phyloP scores from a whole-genome alignment of 2,329 filamentous ascomycete species.

The Phyllosticta citrichinensis region DNA sequence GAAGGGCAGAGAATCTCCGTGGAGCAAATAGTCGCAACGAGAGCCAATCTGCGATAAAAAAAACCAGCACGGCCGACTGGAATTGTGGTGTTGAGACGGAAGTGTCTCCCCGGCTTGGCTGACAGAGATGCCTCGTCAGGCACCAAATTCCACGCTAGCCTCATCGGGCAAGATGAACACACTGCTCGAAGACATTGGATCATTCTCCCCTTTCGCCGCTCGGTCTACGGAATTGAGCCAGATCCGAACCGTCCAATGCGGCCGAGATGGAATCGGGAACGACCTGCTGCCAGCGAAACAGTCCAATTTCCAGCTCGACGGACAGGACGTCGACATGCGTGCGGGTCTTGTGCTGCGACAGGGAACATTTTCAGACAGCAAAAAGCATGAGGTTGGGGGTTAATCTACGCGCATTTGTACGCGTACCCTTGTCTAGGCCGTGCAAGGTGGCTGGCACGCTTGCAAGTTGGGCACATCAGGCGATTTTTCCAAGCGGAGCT shows the following conservation, averaged over 20 bases:
- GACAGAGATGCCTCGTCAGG: not conserved
- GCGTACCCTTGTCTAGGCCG: not conserved
- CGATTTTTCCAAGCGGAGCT: not conserved
- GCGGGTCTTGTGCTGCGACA: not conserved
- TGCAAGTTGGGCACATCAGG: not conserved
- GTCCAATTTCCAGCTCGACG: not conserved
- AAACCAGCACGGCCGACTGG: not conserved
- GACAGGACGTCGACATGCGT: not conserved
- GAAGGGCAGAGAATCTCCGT: not conserved
- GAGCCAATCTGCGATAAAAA: not conserved
- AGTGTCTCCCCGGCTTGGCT: not conserved
- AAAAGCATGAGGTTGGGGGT: not conserved
- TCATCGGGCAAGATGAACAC: not conserved
- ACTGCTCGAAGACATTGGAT: not conserved
- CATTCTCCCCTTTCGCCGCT: not conserved
- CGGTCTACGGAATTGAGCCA: not conserved
- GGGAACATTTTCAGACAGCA: not conserved
- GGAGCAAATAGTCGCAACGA: no score
- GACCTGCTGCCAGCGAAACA: not conserved
- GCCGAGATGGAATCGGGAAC: not conserved
- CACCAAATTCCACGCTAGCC: not conserved
- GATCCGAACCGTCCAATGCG: not conserved
- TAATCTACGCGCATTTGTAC: not conserved
- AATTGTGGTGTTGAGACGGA: not conserved
- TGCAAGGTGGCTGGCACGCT: not conserved